phyloP scores from a whole-genome alignment of 2,329 filamentous ascomycete genomes.

The Lasiodiplodia gonubiensis region DNA sequence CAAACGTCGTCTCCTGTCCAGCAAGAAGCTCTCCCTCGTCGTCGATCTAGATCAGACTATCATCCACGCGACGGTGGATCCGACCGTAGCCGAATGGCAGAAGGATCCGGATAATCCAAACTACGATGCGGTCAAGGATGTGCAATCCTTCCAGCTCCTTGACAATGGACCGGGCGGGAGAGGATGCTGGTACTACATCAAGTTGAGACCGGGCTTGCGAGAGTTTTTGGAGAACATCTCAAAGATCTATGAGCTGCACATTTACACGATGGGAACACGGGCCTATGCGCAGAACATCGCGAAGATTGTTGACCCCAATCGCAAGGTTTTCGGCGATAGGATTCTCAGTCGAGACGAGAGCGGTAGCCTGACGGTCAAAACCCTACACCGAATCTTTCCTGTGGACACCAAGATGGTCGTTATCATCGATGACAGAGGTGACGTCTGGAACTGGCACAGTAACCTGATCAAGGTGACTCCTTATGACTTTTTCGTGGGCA shows the following conservation, averaged over 20 bases:
- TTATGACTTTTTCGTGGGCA: constrained; percentile 97
- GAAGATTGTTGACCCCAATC: constrained; percentile 87
- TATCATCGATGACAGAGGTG: constrained; percentile 95
- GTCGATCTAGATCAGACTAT: constrained; percentile 98
- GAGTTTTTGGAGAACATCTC: constrained; percentile 81
- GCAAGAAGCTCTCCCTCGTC: constrained; percentile 87
- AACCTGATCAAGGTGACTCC: constrained; percentile 95
- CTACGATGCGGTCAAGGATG: constrained; percentile 86
- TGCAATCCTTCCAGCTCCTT: constrained; percentile 83
- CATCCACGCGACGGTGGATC: constrained; percentile 96
- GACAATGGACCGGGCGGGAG: constrained; percentile 74
- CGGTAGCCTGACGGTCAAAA: constrained; percentile 89
- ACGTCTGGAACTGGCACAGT: constrained; percentile 92
- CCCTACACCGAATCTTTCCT: constrained; percentile 86
- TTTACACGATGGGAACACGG: constrained; percentile 98
- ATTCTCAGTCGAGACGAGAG: constrained; percentile 98
- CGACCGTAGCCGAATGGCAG: constrained; percentile 95
- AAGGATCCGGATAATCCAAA: constrained; percentile 87
- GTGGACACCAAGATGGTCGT: constrained; percentile 99
- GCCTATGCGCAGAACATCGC: constrained; percentile 95
- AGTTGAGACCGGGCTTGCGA: constrained; percentile 84
- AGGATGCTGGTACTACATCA: constrained; percentile 97
- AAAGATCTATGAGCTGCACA: constrained; percentile 88
- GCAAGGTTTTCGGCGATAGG: constrained; percentile 88
- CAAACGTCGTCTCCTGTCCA: constrained; percentile 79